A percentile compares a stretch with the other conserved stretches of the same genome.
Evolutionary conservation across 306 rosid genomes (phyloP).

Genomic region (Lupinus albus): DNA sequence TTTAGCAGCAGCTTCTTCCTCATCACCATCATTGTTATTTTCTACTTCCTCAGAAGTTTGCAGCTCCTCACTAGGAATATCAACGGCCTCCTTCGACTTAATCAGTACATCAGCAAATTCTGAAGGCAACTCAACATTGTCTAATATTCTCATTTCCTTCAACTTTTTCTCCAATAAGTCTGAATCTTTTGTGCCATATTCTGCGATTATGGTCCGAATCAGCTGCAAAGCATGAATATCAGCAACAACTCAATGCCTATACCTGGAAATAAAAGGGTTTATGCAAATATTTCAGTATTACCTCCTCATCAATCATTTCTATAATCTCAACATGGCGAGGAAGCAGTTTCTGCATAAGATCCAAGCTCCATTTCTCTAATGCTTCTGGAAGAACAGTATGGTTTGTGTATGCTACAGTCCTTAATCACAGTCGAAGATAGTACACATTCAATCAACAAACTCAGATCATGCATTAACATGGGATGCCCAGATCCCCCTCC

Average conservation of each 20-base stretch:
- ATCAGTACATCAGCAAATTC: constrained; percentile 63
- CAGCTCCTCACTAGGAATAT: constrained; percentile 45
- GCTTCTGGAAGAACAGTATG: constrained; percentile 99
- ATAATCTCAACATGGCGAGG: constrained; percentile 96
- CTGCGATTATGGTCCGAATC: constrained; percentile 63
- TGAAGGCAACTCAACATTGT: constrained; percentile 83
- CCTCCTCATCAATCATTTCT: constrained; percentile 92
- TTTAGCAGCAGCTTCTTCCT: constrained; percentile 43
- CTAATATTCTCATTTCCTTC: constrained; percentile 90
- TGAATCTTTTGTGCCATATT: constrained; percentile 68
- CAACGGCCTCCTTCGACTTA: constrained; percentile 52
- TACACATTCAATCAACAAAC: constrained; percentile 38
- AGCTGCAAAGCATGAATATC: constrained; percentile 64
- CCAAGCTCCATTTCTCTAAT: constrained; percentile 95
- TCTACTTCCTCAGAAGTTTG: constrained; percentile 46
- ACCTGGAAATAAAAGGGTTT: constrained; percentile 7
- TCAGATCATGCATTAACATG: constrained; percentile 23
- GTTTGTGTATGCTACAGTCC: constrained; percentile 97
- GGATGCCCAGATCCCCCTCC: constrained; percentile 3
- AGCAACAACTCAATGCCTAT: constrained; percentile 35
- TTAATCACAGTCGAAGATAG: constrained; percentile 45
- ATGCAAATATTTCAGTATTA: constrained; percentile 40
- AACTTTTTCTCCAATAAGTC: constrained; percentile 68
- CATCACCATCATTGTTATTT: constrained; percentile 4
- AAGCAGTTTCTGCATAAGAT: constrained; percentile 84